Percentiles rank a stretch among this genome's conserved stretches.
phyloP scores from a whole-genome alignment of 2,329 filamentous ascomycete genomes.

The Plenodomus biglobosus region DNA sequence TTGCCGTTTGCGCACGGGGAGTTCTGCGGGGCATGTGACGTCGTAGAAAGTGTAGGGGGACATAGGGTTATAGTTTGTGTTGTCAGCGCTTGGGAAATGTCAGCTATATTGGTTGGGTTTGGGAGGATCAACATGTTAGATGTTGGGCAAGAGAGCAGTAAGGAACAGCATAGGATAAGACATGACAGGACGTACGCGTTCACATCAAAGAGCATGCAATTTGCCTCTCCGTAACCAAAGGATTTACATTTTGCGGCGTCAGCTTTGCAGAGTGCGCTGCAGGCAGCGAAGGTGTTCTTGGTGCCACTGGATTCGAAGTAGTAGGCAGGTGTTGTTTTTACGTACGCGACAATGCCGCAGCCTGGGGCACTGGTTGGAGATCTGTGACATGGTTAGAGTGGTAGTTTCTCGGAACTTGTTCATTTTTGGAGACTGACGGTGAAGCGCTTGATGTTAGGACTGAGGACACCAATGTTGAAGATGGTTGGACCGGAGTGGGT shows the following conservation, averaged over 20 bases:
- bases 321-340: slow-evolving; percentile 34
- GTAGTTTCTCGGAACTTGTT: no score
- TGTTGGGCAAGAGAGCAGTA: no score
- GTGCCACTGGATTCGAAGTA: slow-evolving; percentile 40
- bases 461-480: slow-evolving; percentile 15
- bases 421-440: no score
- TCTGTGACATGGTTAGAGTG: slow-evolving; percentile 11
- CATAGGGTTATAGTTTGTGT: slow-evolving; percentile 38
- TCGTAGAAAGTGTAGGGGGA: slow-evolving; percentile 42
- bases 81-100: slow-evolving; percentile 16
- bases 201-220: slow-evolving; percentile 40
- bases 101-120: background rate
- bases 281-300: slow-evolving; percentile 35
- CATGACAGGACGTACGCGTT: slow-evolving; percentile 34
- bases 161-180: no score
- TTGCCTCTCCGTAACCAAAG: slow-evolving; percentile 39
- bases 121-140: no score
- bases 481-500: slow-evolving; percentile 11
- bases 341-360: slow-evolving; percentile 38
- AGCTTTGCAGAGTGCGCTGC: slow-evolving; percentile 35
- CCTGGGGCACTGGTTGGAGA: slow-evolving; percentile 17
- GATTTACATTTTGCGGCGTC: slow-evolving; percentile 34
- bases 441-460: slow-evolving; percentile 18
- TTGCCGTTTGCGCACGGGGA: slow-evolving; percentile 36
- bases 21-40: slow-evolving; percentile 26